These are phyloP conservation scores for Cladosporium sp. DNA, from an alignment of 2,329 filamentous ascomycete species.

Conservation along the genomic window DNA sequence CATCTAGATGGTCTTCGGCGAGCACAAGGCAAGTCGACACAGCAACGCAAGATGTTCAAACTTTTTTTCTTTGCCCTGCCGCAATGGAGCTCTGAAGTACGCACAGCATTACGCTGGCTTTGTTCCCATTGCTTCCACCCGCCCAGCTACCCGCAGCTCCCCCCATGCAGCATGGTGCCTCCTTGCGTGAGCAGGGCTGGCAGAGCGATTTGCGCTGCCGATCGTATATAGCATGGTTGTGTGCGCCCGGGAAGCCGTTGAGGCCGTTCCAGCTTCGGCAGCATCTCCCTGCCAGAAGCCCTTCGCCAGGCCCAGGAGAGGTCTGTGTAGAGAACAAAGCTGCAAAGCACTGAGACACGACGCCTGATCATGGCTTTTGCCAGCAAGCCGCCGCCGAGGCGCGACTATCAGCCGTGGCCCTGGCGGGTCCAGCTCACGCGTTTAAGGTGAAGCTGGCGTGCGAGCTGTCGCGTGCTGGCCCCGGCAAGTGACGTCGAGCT, in stretches of 20 bases:
- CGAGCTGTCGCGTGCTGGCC: constrained; percentile 10
- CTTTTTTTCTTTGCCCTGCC: not conserved
- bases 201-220: constrained; percentile 7
- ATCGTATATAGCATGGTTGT: constrained; percentile 3
- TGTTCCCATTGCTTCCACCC: constrained; percentile 4
- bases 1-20: constrained; percentile 10
- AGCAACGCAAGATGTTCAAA: constrained; percentile 1
- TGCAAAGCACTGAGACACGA: constrained; percentile 11
- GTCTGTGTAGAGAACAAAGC: constrained; percentile 7
- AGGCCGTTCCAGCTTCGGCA: constrained; percentile 8
- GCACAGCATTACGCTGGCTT: constrained; percentile 9
- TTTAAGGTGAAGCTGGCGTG: constrained; percentile 3
- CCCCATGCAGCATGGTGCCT: constrained; percentile 9
- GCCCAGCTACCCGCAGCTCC: constrained; percentile 2
- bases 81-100: not conserved
- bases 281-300: constrained; percentile 6
- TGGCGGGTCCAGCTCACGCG: constrained; percentile 3
- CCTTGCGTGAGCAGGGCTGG: constrained; percentile 8
- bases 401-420: constrained; percentile 8
- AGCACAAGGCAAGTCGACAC: constrained; percentile 9
- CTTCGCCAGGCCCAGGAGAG: constrained; percentile 6
- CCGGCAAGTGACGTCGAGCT: constrained; percentile 7
- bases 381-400: not conserved
- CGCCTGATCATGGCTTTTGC: not conserved
- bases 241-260: constrained; percentile 5